Evolutionary conservation across 1,284 basidiomycete genomes (phyloP).

Genomic region (Cryptococcus hybrid): DNA sequence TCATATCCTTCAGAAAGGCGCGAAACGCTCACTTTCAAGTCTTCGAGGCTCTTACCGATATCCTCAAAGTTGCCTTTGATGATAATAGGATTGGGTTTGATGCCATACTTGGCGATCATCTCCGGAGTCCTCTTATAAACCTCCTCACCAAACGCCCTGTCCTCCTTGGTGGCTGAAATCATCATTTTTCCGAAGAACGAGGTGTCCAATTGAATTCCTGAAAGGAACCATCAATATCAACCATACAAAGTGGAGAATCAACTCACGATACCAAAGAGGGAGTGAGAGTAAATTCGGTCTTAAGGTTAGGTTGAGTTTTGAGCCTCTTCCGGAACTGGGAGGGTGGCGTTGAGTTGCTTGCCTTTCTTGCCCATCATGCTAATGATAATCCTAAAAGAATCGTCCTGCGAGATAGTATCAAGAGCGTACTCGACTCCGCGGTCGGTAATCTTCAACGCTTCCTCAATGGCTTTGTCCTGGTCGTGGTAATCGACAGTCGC

Average conservation of each 20-base stretch:
- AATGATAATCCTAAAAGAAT: conserved; percentile 26
- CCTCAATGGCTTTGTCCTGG: conserved; percentile 18
- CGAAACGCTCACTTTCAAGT: conserved; percentile 22
- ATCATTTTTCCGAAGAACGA: conserved; percentile 10
- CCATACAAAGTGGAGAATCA: not conserved
- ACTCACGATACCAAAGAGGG: conserved; percentile 29
- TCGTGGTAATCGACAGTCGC: conserved; percentile 37
- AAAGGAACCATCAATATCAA: not conserved
- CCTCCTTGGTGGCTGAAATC: conserved; percentile 21
- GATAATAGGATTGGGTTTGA: conserved; percentile 33
- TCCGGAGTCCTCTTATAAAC: conserved; percentile 21
- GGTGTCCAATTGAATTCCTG: conserved; percentile 10
- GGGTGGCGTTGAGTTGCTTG: conserved; percentile 31
- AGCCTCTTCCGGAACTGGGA: conserved; percentile 19
- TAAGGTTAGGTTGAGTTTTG: conserved; percentile 24
- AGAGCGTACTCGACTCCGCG: conserved; percentile 30
- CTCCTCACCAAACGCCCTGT: conserved; percentile 27
- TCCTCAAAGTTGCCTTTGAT: conserved; percentile 29
- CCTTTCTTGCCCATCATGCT: conserved; percentile 21
- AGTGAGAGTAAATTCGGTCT: conserved; percentile 29
- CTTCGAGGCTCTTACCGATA: conserved; percentile 25
- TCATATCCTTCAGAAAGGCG: not conserved
- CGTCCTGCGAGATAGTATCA: conserved; percentile 38
- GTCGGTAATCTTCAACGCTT: conserved; percentile 33
- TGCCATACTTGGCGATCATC: conserved; percentile 19